Base-by-base conservation (phyloP, 2,329 filamentous ascomycete species). In the Xylariaceae sp. region DNA sequence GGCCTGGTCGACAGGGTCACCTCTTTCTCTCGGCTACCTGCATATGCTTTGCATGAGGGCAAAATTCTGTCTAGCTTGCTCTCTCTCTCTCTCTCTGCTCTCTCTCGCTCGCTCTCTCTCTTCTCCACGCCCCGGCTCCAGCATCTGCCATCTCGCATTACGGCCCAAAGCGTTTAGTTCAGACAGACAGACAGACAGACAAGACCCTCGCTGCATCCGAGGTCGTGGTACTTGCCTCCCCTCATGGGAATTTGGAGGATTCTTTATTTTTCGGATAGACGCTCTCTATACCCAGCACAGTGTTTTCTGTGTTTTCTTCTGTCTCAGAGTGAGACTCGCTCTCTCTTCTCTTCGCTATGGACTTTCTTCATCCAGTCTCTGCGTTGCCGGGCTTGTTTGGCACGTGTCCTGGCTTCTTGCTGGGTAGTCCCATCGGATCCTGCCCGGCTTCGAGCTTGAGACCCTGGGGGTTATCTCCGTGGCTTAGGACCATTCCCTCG, bases 1-100 rank as follows among this genome's bases (percentile, higher is more conserved):
- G 59, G 52, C 60, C 57, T 56, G 49, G 10, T 51, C 49, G 60
- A 59, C 57, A 54, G 17, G 53, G 60, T 57, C 57, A 59, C 45
- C 34, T 59, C 55, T 53, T 53, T 54, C 56, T 35, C 57, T 59
- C 63, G 63, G 61, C 23, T 56, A 50, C 55, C 53, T 63, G 63
- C 63, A 65, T 63, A 62, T 58, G 55, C 59, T 63, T 54, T 60
- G 63, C 63, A 63, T 60, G 48, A 54, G 51, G 39, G 53, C n/a
- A 56, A 59, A 57, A 35, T 30, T 62, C 47, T 60, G 49, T 50
- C 53, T 51, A 44, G 39, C 34, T 55, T 35, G 39, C 51, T 51
- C 15, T 42, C 13, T 44, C 42, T 37, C 30, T 51, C 7, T 5
- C 23, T 55, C n/a, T n/a, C n/a, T 18, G 17, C 17, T 18, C 1